phyloP scores from a whole-genome alignment of 2,329 filamentous ascomycete genomes.

The Calonectria ilicicola region DNA sequence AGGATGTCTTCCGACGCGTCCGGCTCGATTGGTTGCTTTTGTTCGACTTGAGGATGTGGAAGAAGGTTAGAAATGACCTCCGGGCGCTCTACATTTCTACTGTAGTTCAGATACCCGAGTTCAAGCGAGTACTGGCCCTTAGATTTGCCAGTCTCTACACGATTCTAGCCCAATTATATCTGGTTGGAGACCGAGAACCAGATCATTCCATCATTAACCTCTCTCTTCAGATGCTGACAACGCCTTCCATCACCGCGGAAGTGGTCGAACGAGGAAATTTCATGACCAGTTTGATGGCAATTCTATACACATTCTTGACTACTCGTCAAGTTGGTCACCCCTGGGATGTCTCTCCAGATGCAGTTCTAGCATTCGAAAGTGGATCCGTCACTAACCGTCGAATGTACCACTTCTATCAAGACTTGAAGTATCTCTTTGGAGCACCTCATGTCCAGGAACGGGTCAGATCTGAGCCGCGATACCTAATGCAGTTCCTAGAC shows the following conservation, averaged over 20 bases:
- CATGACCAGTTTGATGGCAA: constrained; percentile 92
- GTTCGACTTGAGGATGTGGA: constrained; percentile 97
- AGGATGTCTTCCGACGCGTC: constrained; percentile 90
- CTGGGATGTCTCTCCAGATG: constrained; percentile 86
- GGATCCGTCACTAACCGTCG: constrained; percentile 94
- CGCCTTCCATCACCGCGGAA: constrained; percentile 95
- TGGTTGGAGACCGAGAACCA: constrained; percentile 95
- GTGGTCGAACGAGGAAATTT: constrained; percentile 97
- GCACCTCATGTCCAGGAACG: constrained; percentile 90
- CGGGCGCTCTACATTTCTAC: constrained; percentile 96
- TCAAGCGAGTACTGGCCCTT: constrained; percentile 92
- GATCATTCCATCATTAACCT: constrained; percentile 99
- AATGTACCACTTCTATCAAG: constrained; percentile 98
- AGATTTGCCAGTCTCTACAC: constrained; percentile 97
- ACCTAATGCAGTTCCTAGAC: constrained; percentile 94
- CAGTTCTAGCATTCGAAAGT: constrained; percentile 91
- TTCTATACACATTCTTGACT: constrained; percentile 96
- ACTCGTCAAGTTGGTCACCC: constrained; percentile 96
- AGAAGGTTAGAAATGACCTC: constrained; percentile 90
- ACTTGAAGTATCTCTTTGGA: constrained; percentile 90
- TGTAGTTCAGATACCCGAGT: constrained; percentile 93
- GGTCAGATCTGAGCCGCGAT: constrained; percentile 85
- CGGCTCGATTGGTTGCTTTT: constrained; percentile 94
- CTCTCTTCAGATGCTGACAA: constrained; percentile 95
- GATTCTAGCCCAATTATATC: constrained; percentile 90